phyloP scores from a whole-genome alignment of 2,329 filamentous ascomycete species.

The Nothopassalora personata region DNA sequence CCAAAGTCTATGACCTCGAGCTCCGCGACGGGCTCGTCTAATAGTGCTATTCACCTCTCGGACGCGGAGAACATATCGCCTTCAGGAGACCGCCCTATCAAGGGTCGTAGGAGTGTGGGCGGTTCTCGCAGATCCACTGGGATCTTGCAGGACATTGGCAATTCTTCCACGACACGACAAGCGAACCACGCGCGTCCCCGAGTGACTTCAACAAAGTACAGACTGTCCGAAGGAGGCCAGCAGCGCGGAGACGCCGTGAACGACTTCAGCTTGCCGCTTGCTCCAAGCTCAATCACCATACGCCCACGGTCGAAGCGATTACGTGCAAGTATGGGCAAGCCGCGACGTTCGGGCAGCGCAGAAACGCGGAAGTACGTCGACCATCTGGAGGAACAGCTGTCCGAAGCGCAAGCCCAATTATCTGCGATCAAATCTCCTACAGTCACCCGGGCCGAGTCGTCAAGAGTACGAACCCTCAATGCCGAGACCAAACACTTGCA shows the following conservation, averaged over 20 bases:
- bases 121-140: slow-evolving; percentile 20
- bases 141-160: slow-evolving; percentile 31
- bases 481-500: slow-evolving; percentile 32
- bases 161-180: slow-evolving; percentile 13
- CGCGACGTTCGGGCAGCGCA: slow-evolving; percentile 34
- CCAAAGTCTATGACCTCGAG: slow-evolving; percentile 19
- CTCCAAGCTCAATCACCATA: slow-evolving; percentile 12
- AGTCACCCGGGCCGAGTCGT: slow-evolving; percentile 32
- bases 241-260: slow-evolving; percentile 15
- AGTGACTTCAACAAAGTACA: slow-evolving; percentile 18
- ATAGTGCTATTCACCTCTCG: slow-evolving; percentile 11
- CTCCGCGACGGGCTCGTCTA: slow-evolving; percentile 21
- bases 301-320: slow-evolving; percentile 3
- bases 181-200: slow-evolving; percentile 17
- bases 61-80: slow-evolving; percentile 25
- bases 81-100: slow-evolving; percentile 6
- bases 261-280: slow-evolving; percentile 10
- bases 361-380: slow-evolving; percentile 45
- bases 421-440: slow-evolving; percentile 39
- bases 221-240: slow-evolving; percentile 12
- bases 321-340: slow-evolving; percentile 21
- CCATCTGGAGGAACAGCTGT: slow-evolving; percentile 45
- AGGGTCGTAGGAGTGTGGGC: slow-evolving; percentile 15
- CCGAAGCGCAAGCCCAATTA: slow-evolving; percentile 36
- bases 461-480: slow-evolving; percentile 35